Evolutionary conservation across 257 asterid genomes (phyloP).

Genomic region (Osmanthus fragrans): DNA sequence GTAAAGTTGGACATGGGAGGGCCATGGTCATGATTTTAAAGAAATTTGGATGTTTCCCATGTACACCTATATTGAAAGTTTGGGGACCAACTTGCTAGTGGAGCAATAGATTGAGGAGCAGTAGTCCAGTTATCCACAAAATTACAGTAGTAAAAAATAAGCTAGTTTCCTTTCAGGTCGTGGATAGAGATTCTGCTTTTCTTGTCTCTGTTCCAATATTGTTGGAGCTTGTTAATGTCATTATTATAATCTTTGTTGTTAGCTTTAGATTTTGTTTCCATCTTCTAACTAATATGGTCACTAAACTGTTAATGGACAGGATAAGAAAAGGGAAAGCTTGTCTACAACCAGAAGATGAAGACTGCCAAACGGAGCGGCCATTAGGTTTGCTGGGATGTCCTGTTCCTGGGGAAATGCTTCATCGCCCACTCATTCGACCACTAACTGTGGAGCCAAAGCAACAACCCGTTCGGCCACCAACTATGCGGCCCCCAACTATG

Average conservation of each 20-base stretch:
- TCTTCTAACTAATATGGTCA: background rate
- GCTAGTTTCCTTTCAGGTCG: background rate
- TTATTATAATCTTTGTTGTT: background rate
- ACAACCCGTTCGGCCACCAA: slow-evolving; percentile 35
- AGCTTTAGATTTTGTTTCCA: background rate
- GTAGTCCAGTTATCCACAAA: background rate
- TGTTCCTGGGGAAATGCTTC: slow-evolving; percentile 60
- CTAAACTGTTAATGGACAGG: slow-evolving; percentile 38
- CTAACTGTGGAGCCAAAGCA: slow-evolving; percentile 48
- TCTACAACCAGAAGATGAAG: slow-evolving; percentile 65
- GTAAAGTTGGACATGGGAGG: background rate
- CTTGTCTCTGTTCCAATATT: background rate
- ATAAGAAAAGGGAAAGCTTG: slow-evolving; percentile 94
- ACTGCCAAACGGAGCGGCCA: slow-evolving; percentile 41
- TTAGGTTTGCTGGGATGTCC: slow-evolving; percentile 59
- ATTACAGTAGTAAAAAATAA: background rate
- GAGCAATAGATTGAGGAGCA: background rate
- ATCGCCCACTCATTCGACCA: slow-evolving; percentile 85
- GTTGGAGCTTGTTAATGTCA: background rate
- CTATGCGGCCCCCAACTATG: slow-evolving; percentile 24
- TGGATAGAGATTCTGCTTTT: background rate
- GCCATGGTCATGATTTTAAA: background rate
- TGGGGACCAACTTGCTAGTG: background rate
- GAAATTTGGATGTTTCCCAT: background rate
- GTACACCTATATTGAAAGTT: background rate